Evolutionary conservation across 2,329 filamentous ascomycete species (phyloP).

Genomic region (Monosporascus sp.): DNA sequence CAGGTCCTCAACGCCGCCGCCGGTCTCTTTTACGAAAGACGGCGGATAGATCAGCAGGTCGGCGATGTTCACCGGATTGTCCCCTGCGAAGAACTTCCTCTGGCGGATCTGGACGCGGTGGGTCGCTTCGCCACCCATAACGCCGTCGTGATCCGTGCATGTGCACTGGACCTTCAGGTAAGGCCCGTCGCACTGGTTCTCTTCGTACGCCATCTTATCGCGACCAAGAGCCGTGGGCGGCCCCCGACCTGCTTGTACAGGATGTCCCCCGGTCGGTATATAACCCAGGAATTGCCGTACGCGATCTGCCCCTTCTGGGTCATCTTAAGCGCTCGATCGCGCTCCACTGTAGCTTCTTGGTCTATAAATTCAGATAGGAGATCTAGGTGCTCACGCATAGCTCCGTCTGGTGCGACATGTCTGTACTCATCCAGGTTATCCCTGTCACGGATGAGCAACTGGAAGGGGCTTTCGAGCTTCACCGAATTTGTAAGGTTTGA

Average conservation of each 20-base stretch:
- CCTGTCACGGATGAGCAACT: conserved; percentile 25
- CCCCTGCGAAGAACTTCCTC: no score
- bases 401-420: background rate
- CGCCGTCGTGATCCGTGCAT: no score
- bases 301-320: conserved; percentile 19
- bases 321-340: conserved; percentile 17
- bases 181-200: conserved; percentile 6
- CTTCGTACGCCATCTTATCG: conserved; percentile 22
- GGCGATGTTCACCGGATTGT: no score
- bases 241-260: conserved; percentile 19
- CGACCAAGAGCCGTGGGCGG: conserved; percentile 23
- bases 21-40: no score
- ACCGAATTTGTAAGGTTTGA: conserved; percentile 22
- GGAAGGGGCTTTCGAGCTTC: conserved; percentile 17
- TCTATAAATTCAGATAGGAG: conserved; percentile 26
- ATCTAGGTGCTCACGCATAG: conserved; percentile 16
- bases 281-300: conserved; percentile 20
- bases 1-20: no score
- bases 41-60: no score
- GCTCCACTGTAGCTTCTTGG: conserved; percentile 17
- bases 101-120: no score
- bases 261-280: conserved; percentile 22
- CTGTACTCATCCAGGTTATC: conserved; percentile 20
- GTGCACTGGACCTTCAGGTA: conserved; percentile 4
- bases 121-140: no score